These are phyloP conservation scores for Lycium barbarum DNA, from an alignment of 257 asterid species.

Conservation along the genomic window DNA sequence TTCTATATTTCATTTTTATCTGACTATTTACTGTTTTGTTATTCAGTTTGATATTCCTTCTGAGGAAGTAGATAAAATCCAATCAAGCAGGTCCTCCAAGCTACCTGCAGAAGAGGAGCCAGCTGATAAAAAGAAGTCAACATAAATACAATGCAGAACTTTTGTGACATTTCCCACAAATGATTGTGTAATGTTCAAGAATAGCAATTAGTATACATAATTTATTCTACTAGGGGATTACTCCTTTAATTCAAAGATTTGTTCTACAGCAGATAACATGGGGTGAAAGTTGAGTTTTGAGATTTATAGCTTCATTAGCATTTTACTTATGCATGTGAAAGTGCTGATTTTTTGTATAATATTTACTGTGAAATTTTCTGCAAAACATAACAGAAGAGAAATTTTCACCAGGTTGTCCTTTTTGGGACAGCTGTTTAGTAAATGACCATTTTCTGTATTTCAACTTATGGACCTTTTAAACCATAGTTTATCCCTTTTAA, in stretches of 20 bases:
- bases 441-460: too few species aligned
- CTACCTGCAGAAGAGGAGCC: slow-evolving; percentile 55
- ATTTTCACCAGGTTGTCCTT: too few species aligned
- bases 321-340: neutral
- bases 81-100: slow-evolving; percentile 54
- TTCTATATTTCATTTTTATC: neutral
- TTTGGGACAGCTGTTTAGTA: too few species aligned
- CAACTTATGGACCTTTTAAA: too few species aligned
- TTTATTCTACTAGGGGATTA: neutral
- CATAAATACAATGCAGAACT: slow-evolving; percentile 26
- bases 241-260: neutral
- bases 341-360: neutral
- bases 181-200: neutral
- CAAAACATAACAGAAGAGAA: too few species aligned
- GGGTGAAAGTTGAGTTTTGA: neutral
- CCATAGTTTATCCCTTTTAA: too few species aligned
- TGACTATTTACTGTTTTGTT: slow-evolving; percentile 17
- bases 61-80: slow-evolving; percentile 57
- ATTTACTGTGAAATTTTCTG: too few species aligned
- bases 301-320: neutral
- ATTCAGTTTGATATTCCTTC: slow-evolving; percentile 69
- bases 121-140: slow-evolving; percentile 37
- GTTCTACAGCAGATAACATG: neutral
- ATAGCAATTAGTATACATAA: neutral
- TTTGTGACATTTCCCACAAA: neutral